Conservation (phyloP, 148 eudicot genomes). For the Rhododendron williamsianum region DNA sequence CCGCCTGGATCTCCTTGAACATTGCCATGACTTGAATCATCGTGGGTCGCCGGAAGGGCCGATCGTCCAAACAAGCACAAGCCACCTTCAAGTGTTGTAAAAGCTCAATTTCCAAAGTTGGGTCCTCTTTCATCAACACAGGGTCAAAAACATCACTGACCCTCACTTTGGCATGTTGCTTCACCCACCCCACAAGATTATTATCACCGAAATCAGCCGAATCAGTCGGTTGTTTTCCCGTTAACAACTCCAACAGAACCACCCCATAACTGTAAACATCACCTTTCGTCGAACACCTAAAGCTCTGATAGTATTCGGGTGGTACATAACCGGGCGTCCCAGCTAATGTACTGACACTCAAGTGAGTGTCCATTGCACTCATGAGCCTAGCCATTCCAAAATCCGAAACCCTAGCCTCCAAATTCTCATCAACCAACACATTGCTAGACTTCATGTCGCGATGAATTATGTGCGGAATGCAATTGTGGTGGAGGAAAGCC, state of each 20-base stretch:
- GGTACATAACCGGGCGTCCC: constrained; percentile 94
- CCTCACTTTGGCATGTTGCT: constrained; percentile 47
- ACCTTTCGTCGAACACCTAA: constrained; percentile 68
- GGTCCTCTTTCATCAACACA: constrained; percentile 59
- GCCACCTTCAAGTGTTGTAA: constrained; percentile 71
- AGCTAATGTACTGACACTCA: constrained; percentile 86
- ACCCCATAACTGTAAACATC: constrained; percentile 95
- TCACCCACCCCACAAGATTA: constrained; percentile 92
- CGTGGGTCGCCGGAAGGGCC: constrained; percentile 69
- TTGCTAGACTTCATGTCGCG: constrained; percentile 95
- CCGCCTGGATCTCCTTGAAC: constrained; percentile 90
- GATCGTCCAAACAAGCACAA: constrained; percentile 76
- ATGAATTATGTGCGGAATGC: constrained; percentile 85
- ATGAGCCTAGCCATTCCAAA: constrained; percentile 92
- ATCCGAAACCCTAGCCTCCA: constrained; percentile 85
- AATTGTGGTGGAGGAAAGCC: constrained; percentile 83
- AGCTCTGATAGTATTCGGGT: constrained; percentile 78
- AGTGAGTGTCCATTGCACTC: constrained; percentile 86
- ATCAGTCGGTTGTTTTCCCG: constrained; percentile 73
- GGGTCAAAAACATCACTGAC: constrained; percentile 71
- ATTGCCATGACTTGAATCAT: constrained; percentile 98
- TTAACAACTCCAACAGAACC: constrained; percentile 71
- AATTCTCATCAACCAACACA: constrained; percentile 65
- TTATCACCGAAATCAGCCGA: constrained; percentile 88
- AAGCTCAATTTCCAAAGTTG: constrained; percentile 61